Base-by-base conservation (phyloP, 352 stramenopile genomes). In the Phytophthora lateralis region DNA sequence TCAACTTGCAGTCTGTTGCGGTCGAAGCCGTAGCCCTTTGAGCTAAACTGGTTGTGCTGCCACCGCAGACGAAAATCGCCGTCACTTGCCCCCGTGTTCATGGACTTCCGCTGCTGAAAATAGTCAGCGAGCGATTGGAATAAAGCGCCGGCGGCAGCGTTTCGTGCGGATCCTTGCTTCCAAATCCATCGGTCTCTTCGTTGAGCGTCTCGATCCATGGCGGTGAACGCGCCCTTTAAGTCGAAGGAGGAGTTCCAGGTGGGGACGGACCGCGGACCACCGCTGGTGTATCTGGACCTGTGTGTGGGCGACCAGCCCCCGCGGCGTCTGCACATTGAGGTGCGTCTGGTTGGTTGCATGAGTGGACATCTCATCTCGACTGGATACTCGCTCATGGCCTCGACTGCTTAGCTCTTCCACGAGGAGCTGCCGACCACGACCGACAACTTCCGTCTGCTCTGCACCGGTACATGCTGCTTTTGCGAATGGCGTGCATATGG, bases 391-490 rank as follows among this genome's bases (percentile, higher is more conserved):
- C 14, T n/a, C 12, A 43, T 20, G 37, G 6, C 15, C 38, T 8
- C 9, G 10, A 18, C 35, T 41, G 6, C 35, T 44, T 38, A 91
- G 82, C 75, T 93, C 3, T 89, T 91, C 34, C 69, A 89, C 26
- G 72, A 90, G n/a, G 82, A 93, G 52, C 61, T 93, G 2, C 84
- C 84, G 20, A 58, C 73, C 26, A 88, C 84, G 27, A 70, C 66
- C 32, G 72, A 71, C 43, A 93, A 91, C 63, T 93, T 93, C 51
- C 82, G 84, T 5, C 71, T 86, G 34, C 77, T 93, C 2, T 91
- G 79, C 59, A 90, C 83, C 1, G 81, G 82, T 88, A 18, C 15
- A 27, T 6, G 14, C 4, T 10, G 3, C 35, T 24, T 47, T 44
- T 5, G 30, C 12, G 35, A 26, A 1, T 38, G 32, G 9, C 32